phyloP scores from a whole-genome alignment of 306 rosid genomes.

The Lathyrus sativus region DNA sequence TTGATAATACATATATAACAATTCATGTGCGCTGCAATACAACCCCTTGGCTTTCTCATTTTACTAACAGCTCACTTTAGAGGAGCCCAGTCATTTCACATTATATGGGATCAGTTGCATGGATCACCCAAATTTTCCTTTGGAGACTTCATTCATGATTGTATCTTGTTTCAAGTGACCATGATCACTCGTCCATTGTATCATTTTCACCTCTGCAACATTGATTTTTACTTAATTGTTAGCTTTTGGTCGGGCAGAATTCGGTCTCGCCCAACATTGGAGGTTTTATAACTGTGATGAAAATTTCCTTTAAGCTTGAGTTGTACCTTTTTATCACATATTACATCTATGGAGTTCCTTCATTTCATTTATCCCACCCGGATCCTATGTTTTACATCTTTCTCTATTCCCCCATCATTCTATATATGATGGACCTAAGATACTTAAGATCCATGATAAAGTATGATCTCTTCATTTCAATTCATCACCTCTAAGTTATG shows the following conservation, averaged over 20 bases:
- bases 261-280: background rate
- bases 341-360: constrained; percentile 8
- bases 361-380: background rate
- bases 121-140: constrained; percentile 9
- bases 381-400: constrained; percentile 11
- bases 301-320: constrained; percentile 4
- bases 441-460: constrained; percentile 1
- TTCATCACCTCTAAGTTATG: background rate
- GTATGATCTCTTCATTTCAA: background rate
- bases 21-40: background rate
- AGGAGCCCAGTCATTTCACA: background rate
- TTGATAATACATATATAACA: background rate
- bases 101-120: constrained; percentile 1
- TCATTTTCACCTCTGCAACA: background rate
- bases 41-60: background rate
- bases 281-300: background rate
- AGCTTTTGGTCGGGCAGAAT: background rate
- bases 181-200: background rate
- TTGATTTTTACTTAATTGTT: background rate
- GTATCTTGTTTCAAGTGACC: constrained; percentile 6
- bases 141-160: background rate
- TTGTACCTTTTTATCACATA: background rate
- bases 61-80: background rate
- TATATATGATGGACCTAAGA: constrained; percentile 1
- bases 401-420: constrained; percentile 3